Conservation (phyloP, 2,329 filamentous ascomycete species). For the Colletotrichum eremochloae region DNA sequence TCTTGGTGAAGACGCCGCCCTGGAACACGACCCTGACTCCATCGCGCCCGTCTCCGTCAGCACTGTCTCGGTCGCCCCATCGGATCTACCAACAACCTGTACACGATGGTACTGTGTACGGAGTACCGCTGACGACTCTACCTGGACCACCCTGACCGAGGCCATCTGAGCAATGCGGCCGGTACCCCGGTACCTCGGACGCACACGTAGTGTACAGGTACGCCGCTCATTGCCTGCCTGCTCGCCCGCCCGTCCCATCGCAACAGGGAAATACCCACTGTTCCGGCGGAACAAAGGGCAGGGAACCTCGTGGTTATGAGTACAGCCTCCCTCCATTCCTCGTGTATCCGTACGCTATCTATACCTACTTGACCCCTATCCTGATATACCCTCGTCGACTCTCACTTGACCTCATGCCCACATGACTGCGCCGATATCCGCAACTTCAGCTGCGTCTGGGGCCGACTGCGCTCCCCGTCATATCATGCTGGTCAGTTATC, state of each 20-base stretch:
- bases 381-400: slow-evolving; percentile 5
- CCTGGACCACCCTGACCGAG: neutral
- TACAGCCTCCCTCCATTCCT: slow-evolving; percentile 10
- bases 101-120: neutral
- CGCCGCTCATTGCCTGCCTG: slow-evolving; percentile 27
- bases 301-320: slow-evolving; percentile 18
- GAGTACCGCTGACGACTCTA: neutral
- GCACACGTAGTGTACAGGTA: slow-evolving; percentile 38
- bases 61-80: slow-evolving; percentile 34
- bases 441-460: neutral
- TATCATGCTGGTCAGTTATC: slow-evolving; percentile 2
- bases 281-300: slow-evolving; percentile 39
- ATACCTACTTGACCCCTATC: slow-evolving; percentile 7
- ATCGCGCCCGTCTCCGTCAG: slow-evolving; percentile 27
- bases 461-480: neutral
- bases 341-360: neutral
- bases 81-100: slow-evolving; percentile 24
- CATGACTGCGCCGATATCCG: slow-evolving; percentile 20
- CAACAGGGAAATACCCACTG: slow-evolving; percentile 37
- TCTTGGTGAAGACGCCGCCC: slow-evolving; percentile 8
- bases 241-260: slow-evolving; percentile 12
- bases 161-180: neutral
- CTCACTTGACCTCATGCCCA: slow-evolving; percentile 26
- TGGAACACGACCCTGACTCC: slow-evolving; percentile 29
- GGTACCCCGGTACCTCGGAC: slow-evolving; percentile 19